Evolutionary conservation across 1,284 basidiomycete genomes (phyloP), one percentile per base, ranked within the genome.

Genomic region (Clitocybe nebularis): DNA sequence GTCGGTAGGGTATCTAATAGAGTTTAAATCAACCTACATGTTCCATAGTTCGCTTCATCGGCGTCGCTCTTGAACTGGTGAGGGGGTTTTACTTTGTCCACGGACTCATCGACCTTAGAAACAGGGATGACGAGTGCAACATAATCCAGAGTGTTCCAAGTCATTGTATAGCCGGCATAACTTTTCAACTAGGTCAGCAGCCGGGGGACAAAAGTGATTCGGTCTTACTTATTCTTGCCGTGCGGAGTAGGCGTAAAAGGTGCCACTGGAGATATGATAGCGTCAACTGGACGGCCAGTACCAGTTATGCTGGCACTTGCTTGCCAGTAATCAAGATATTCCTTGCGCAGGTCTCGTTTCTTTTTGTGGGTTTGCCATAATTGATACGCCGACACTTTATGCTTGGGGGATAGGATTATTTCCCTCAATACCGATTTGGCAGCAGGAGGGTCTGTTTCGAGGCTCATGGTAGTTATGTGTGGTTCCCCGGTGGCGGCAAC

Each of bases 71-170:
- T 61, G 56, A 79, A 79, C 20, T 59, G 51, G 39, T 71, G 66
- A 1, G 64, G 61, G 9, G 60, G 55, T 20, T 59, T 60, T 48
- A 67, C 69, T 32, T 54, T 53, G 49, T 84, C 80, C 10, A 77
- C 34, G n/a, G 45, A 43, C 2, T 66, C 67, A 55, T 83, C 75
- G 11, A 79, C 80, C 37, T 58, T 69, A 0, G 79, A 75, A 1
- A 81, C 81, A 0, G 89, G 89, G 47, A 91, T 72, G 4, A 77
- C 64, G 16, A 77, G 68, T 2, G 74, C 69, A 0, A 84, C 70
- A 52, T 81, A 87, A 56, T 90, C 84, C 20, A 86, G 69, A 3
- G 71, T 58, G 55, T 89, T 90, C 74, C 77, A 88, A 32, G 79
- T 54, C 24, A 68, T 68, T 0, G 86, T 87, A 53, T 85, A 88